A percentile compares a stretch with the other conserved stretches of the same genome.
phyloP scores from a whole-genome alignment of 192 early-diverging fungal genomes.

The Coemansia sp. region DNA sequence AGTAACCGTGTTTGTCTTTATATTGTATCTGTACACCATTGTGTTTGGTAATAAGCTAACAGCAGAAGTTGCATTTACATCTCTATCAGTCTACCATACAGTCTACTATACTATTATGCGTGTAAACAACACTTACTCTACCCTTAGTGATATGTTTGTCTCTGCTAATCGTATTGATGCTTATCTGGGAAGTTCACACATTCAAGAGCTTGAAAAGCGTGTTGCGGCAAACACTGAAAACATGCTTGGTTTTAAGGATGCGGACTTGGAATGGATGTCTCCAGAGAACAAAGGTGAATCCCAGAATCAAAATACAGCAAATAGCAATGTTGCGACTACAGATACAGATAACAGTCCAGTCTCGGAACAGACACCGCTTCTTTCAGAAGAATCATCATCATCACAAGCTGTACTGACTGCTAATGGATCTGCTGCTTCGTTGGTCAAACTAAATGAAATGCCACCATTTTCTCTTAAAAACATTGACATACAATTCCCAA shows the following conservation, averaged over 20 bases:
- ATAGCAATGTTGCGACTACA: not conserved
- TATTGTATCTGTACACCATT: constrained; percentile 61
- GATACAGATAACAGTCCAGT: not conserved
- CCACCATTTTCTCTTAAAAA: constrained; percentile 59
- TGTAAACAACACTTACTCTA: constrained; percentile 39
- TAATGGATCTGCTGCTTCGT: not conserved
- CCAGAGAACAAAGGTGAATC: not conserved
- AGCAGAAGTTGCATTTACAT: constrained; percentile 64
- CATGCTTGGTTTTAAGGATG: constrained; percentile 26
- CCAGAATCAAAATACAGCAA: not conserved
- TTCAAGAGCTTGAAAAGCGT: constrained; percentile 55
- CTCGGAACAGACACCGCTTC: not conserved
- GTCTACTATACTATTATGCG: constrained; percentile 54
- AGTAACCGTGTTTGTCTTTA: constrained; percentile 54
- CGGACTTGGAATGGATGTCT: constrained; percentile 34
- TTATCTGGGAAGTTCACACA: constrained; percentile 73
- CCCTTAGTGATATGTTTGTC: constrained; percentile 63
- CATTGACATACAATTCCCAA: constrained; percentile 63
- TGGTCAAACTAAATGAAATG: constrained; percentile 1
- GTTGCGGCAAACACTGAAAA: constrained; percentile 4
- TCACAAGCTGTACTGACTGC: not conserved
- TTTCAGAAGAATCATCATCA: not conserved
- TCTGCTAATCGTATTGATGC: constrained; percentile 66
- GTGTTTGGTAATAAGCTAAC: constrained; percentile 58
- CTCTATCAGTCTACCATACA: constrained; percentile 61